Evolutionary conservation across 495 filamentous ascomycete species (phyloP), one percentile per base, ranked within the genome.

Genomic region (Penicillium silybi): DNA sequence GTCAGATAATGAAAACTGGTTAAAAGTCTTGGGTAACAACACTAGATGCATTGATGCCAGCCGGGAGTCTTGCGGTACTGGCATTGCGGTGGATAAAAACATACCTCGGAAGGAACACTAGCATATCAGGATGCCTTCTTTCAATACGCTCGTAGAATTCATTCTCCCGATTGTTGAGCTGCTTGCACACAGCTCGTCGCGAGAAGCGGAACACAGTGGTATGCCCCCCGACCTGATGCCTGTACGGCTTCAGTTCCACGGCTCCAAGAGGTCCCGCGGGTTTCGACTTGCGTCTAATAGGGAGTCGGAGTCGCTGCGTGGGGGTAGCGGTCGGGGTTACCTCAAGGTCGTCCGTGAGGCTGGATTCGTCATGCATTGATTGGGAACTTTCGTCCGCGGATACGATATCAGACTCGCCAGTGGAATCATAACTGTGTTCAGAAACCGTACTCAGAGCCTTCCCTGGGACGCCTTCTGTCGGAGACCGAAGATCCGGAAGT

Each of bases 61-160:
- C 1, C 3, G 11, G 10, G 9, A 1, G 10, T 3, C 6, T 32
- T 32, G 29, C 29, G 9, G 10, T 13, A 15, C 37, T 39, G 6
- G n/a, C 37, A 19, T 39, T 6, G 3, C 10, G 32, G 3, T 35
- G 32, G n/a, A 2, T 18, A 0, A 4, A 19, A 23, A 76, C 87
- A 54, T 80, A 96, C 92, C 89, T 92, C 39, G 93, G 93, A 49
- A 98, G 72, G 69, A 97, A 98, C 19, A 84, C 81, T 49, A 98
- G 73, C 62, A 98, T 77, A 56, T 96, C 85, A 37, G 92, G 89
- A 68, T 98, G 92, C 48, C 87, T 80, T 54, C 79, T 80, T 73
- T 98, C 93, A 56, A 98, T 86, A 47, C 85, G 93, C 68, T 98
- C 93, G 66, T 98, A 98, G 62, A 98, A 98, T 69, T 95, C 89